phyloP scores from a whole-genome alignment of 176 grass and related monocot species.

The Typha latifolia region DNA sequence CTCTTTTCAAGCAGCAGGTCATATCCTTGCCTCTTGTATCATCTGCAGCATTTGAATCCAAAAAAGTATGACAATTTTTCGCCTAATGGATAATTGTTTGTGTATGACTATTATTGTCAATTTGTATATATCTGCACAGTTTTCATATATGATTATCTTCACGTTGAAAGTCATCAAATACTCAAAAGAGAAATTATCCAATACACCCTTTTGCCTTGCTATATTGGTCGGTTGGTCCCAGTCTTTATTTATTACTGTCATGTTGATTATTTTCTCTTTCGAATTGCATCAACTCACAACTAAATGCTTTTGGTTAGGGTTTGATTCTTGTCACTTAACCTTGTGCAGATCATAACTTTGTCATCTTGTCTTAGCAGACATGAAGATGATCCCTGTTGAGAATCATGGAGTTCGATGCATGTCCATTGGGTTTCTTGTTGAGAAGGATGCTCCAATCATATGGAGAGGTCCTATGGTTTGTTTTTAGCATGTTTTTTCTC shows the following conservation, averaged over 20 bases:
- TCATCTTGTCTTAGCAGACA: slow-evolving; percentile 35
- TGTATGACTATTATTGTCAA: no score
- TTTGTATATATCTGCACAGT: no score
- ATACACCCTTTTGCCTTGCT: not conserved
- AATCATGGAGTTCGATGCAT: slow-evolving; percentile 83
- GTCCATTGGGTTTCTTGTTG: slow-evolving; percentile 97
- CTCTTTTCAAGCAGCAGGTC: no score
- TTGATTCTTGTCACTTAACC: not conserved
- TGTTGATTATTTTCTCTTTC: not conserved
- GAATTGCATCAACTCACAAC: not conserved
- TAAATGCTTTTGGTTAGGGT: not conserved
- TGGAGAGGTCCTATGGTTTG: slow-evolving; percentile 99
- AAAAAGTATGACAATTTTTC: no score
- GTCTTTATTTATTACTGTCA: not conserved
- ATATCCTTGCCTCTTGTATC: no score
- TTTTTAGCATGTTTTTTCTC: slow-evolving; percentile 25
- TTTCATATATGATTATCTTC: no score
- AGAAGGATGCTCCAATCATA: slow-evolving; percentile 82
- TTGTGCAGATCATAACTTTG: not conserved
- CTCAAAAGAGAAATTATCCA: no score
- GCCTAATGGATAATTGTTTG: no score
- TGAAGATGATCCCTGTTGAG: slow-evolving; percentile 94
- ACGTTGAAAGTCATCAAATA: no score
- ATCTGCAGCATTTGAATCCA: no score
- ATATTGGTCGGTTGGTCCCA: not conserved